Evolutionary conservation across 352 stramenopile genomes (phyloP).

Genomic region (Pythium rhizo-oryzae): DNA sequence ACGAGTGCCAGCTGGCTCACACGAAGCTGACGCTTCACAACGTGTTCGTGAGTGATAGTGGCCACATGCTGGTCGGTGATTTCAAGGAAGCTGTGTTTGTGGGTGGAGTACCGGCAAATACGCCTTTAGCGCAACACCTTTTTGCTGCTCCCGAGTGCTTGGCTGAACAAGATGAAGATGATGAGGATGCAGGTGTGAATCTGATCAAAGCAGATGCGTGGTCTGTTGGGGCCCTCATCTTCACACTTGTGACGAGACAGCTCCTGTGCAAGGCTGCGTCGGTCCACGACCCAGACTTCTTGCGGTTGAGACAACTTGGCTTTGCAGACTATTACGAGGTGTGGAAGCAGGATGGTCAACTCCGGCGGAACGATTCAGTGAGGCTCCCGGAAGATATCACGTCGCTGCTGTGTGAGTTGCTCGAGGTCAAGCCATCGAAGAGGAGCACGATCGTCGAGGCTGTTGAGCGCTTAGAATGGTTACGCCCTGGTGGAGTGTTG

Average conservation of each 20-base stretch:
- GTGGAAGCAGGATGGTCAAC: not conserved
- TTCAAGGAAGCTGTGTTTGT: slow-evolving; percentile 27
- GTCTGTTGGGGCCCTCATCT: slow-evolving; percentile 32
- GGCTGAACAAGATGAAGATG: not conserved
- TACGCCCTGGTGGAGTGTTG: not conserved
- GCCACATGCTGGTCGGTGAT: slow-evolving; percentile 24
- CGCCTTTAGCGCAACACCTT: slow-evolving; percentile 1
- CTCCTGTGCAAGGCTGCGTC: slow-evolving; percentile 9
- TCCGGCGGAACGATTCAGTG: not conserved
- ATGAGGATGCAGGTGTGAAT: slow-evolving; percentile 11
- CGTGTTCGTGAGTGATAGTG: slow-evolving; percentile 25
- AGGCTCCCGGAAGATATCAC: slow-evolving; percentile 18
- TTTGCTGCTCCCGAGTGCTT: slow-evolving; percentile 27
- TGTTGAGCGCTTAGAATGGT: slow-evolving; percentile 11
- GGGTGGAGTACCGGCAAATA: not conserved
- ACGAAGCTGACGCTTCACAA: slow-evolving; percentile 23
- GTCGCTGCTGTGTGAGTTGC: slow-evolving; percentile 8
- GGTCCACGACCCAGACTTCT: not conserved
- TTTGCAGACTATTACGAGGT: slow-evolving; percentile 18
- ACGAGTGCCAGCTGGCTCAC: slow-evolving; percentile 21
- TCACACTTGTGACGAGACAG: slow-evolving; percentile 23
- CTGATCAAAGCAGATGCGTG: slow-evolving; percentile 30
- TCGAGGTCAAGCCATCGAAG: slow-evolving; percentile 16
- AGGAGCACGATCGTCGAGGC: slow-evolving; percentile 8
- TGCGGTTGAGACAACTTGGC: slow-evolving; percentile 6